Percentiles rank a stretch among this genome's conserved stretches.
Conservation (phyloP, 768 basidiomycete genomes). For the Lactarius sp. region DNA sequence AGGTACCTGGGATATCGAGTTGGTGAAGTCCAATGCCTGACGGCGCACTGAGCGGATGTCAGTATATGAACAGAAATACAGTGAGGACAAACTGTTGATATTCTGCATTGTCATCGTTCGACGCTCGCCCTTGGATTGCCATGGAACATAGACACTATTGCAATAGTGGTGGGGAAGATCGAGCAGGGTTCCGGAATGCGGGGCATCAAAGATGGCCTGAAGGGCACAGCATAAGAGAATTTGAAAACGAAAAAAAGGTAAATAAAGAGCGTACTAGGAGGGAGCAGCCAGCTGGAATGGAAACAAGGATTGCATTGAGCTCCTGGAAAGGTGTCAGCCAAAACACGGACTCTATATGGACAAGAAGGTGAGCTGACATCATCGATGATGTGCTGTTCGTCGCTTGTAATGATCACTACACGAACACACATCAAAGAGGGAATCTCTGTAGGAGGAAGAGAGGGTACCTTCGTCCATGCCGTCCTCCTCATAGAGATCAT, state of each 20-base stretch:
- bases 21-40: conserved; percentile 1
- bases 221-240: not conserved
- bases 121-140: conserved; percentile 28
- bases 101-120: conserved; percentile 23
- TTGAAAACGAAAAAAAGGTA: not conserved
- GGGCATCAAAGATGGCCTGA: conserved; percentile 28
- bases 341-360: not conserved
- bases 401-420: conserved; percentile 14
- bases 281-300: conserved; percentile 23
- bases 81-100: conserved; percentile 14
- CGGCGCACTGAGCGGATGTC: conserved; percentile 12
- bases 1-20: not conserved
- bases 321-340: conserved; percentile 11
- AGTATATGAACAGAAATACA: not conserved
- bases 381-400: conserved; percentile 25
- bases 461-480: conserved; percentile 26
- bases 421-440: not conserved
- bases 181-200: conserved; percentile 29
- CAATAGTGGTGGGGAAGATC: conserved; percentile 29
- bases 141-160: conserved; percentile 28
- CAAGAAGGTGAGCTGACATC: conserved; percentile 21
- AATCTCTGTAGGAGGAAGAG: too few species aligned
- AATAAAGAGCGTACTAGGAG: conserved; percentile 17
- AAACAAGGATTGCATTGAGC: conserved; percentile 18
- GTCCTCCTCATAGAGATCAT: conserved; percentile 23